Evolutionary conservation across 441 rosid genomes (phyloP).

Genomic region (Populus trichocarpa): DNA sequence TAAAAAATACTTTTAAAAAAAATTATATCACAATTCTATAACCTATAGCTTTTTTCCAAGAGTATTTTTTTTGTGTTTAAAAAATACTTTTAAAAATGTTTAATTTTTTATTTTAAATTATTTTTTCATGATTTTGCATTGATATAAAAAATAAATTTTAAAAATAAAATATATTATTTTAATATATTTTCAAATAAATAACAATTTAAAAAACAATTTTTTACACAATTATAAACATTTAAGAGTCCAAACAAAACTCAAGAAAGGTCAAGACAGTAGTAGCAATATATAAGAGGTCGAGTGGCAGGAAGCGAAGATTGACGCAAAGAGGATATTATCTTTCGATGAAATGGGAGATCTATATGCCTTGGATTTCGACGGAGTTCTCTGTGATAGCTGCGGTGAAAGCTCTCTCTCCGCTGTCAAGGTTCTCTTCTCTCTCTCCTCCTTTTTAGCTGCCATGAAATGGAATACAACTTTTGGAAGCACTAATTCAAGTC

Average conservation of each 20-base stretch:
- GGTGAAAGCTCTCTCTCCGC: constrained; percentile 95
- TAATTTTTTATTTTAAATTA: too few species aligned
- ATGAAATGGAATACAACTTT: background rate
- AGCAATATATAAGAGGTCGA: constrained; percentile 3
- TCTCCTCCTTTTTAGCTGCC: background rate
- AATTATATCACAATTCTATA: too few species aligned
- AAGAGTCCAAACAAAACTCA: background rate
- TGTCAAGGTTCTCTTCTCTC: constrained; percentile 50
- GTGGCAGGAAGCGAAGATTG: constrained; percentile 35
- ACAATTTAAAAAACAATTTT: too few species aligned
- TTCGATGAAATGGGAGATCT: constrained; percentile 61
- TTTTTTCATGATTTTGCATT: too few species aligned
- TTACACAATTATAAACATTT: too few species aligned
- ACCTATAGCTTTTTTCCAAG: too few species aligned
- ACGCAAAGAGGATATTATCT: constrained; percentile 2
- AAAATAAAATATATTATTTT: too few species aligned
- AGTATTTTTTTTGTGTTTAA: too few species aligned
- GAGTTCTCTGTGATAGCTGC: constrained; percentile 88
- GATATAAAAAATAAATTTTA: too few species aligned
- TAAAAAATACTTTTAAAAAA: too few species aligned
- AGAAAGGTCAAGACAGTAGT: background rate
- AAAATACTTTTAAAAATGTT: too few species aligned
- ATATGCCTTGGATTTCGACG: constrained; percentile 96
- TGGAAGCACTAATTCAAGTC: background rate
- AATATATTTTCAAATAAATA: too few species aligned